These are phyloP conservation scores for Calvatia gigantea DNA, from an alignment of 768 basidiomycete genomes.

Conservation along the genomic window DNA sequence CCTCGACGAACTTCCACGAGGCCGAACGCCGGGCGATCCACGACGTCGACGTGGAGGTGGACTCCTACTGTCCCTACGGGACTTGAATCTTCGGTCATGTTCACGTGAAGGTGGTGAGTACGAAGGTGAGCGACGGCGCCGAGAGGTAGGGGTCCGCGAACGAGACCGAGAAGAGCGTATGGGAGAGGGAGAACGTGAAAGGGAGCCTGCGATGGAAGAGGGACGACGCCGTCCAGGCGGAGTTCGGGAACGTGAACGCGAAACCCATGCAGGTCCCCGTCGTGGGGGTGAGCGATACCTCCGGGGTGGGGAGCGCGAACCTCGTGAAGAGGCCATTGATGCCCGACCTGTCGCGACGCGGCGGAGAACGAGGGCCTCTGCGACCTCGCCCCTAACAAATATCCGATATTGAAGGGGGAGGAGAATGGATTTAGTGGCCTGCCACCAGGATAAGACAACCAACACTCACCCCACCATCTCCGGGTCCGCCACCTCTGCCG, in stretches of 20 bases:
- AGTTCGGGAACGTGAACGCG: constrained; percentile 24
- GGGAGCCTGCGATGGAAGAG: constrained; percentile 40
- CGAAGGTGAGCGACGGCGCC: constrained; percentile 44
- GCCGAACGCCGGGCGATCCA: constrained; percentile 31
- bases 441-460: constrained; percentile 9
- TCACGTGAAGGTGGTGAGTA: constrained; percentile 47
- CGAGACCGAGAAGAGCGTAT: constrained; percentile 39
- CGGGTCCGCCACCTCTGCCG: constrained; percentile 52
- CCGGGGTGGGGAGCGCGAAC: constrained; percentile 38
- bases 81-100: constrained; percentile 29
- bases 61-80: constrained; percentile 47
- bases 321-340: constrained; percentile 17
- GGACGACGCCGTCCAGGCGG: constrained; percentile 22
- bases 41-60: constrained; percentile 48
- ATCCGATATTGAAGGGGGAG: constrained; percentile 5
- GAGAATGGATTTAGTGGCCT: background rate
- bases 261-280: constrained; percentile 16
- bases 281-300: constrained; percentile 24
- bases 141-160: constrained; percentile 35
- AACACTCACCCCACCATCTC: constrained; percentile 18
- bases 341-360: constrained; percentile 17
- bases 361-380: constrained; percentile 42
- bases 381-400: constrained; percentile 45
- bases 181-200: constrained; percentile 40
- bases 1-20: constrained; percentile 33